Base-by-base conservation (phyloP, 1,284 basidiomycete genomes). In the Sanghuangporus sanghuang region DNA sequence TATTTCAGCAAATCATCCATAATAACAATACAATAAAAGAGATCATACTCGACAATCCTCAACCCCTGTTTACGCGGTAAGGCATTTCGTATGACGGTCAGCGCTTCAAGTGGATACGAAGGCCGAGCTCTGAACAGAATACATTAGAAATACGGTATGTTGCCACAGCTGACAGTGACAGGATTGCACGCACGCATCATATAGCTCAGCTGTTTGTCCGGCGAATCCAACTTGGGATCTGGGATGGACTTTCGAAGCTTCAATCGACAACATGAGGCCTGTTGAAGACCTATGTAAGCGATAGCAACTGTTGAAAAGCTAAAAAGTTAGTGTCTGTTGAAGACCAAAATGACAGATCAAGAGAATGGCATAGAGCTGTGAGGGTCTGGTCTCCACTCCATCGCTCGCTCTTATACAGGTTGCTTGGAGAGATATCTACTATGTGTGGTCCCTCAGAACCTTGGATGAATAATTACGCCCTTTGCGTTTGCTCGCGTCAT, bases 21-120 rank as follows among this genome's bases (percentile, higher is more conserved):
- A 32, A 32, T 4, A 4, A 32, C 44, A 16, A 46, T 6, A 46
- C 44, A 11, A 18, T 46, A 7, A 18, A 52, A 39, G n/a, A 56
- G 8, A 12, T 72, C 85, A 66, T 69, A 90, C 90, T 92, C 90
- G 64, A 86, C 83, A 39, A 92, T 74, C 63, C 89, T 87, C 14
- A 89, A 70, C 2, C 79, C 77, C 1, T 75, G 69, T 1, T 72
- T 61, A 54, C 50, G 55, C 23, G 72, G 71, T n/a, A 83, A 67
- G 2, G 78, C 75, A 23, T 78, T 70, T 38, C 79, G 81, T 64
- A 93, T 85, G 67, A 83, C 80, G 1, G 78, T 72, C 9, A 92
- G 71, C 3, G 83, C 82, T 57, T 76, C 73, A 1, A 77, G 68
- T 59, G 86, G 88, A 71, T 92, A 93, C 1, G 89, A 87, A 0